Conservation (phyloP, 73 alveolate genomes). For the Tetrahymena borealis region DNA sequence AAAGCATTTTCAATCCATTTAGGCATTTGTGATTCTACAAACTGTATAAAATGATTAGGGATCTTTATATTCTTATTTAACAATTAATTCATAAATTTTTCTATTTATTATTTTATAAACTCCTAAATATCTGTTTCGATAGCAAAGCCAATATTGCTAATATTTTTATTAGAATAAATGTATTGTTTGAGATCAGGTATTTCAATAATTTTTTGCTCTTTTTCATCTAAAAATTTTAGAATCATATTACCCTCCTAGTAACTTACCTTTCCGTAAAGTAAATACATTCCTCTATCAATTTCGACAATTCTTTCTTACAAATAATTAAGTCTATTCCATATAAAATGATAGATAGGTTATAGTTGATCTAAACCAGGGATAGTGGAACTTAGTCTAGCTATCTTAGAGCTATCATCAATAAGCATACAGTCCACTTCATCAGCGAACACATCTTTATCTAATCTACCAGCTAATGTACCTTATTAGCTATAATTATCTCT, state of each 20-base stretch:
- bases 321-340: not conserved
- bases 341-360: not conserved
- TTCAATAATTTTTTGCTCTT: not conserved
- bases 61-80: not conserved
- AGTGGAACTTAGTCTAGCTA: slow-evolving; percentile 9
- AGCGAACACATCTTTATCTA: not conserved
- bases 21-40: not conserved
- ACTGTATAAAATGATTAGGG: not conserved
- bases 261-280: not conserved
- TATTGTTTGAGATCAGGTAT: not conserved
- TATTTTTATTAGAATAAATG: not conserved
- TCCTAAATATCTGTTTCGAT: not conserved
- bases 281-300: not conserved
- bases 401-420: slow-evolving; percentile 18
- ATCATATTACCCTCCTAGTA: not conserved
- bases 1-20: slow-evolving; percentile 4
- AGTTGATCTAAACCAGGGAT: not conserved
- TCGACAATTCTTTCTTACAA: not conserved
- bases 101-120: not conserved
- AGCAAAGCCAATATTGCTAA: not conserved
- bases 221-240: not conserved
- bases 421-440: slow-evolving; percentile 37
- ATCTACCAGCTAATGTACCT: slow-evolving; percentile 5
- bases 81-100: not conserved
- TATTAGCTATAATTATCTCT: slow-evolving; percentile 18